phyloP scores from a whole-genome alignment of 345 rosid species.

The Orychophragmus violaceus region DNA sequence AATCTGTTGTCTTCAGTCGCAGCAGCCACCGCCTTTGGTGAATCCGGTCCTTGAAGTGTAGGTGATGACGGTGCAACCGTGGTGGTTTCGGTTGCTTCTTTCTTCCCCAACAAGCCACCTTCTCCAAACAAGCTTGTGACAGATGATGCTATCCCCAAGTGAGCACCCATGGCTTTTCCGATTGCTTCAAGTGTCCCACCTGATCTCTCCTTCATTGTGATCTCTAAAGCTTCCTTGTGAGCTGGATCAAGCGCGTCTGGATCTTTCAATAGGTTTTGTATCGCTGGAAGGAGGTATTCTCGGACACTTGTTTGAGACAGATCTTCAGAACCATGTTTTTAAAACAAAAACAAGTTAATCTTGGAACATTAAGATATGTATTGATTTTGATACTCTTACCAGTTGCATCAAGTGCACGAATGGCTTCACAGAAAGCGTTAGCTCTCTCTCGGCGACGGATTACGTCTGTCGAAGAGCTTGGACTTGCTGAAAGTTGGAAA shows the following conservation, averaged over 20 bases:
- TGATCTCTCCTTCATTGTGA: slow-evolving; percentile 80
- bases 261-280: slow-evolving; percentile 82
- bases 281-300: slow-evolving; percentile 72
- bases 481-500: slow-evolving; percentile 62
- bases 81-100: slow-evolving; percentile 46
- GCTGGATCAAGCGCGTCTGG: slow-evolving; percentile 87
- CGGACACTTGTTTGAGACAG: slow-evolving; percentile 59
- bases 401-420: slow-evolving; percentile 95
- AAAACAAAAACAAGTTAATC: neutral
- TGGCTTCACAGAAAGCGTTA: slow-evolving; percentile 82
- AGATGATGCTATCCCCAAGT: slow-evolving; percentile 86
- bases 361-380: neutral
- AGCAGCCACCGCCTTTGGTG: slow-evolving; percentile 38
- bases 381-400: slow-evolving; percentile 40
- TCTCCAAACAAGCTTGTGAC: slow-evolving; percentile 88
- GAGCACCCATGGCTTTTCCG: slow-evolving; percentile 92
- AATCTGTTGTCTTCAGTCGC: slow-evolving; percentile 78
- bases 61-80: slow-evolving; percentile 29
- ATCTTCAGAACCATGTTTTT: slow-evolving; percentile 40
- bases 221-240: slow-evolving; percentile 93
- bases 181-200: slow-evolving; percentile 78
- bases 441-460: slow-evolving; percentile 76
- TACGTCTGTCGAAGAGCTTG: slow-evolving; percentile 58
- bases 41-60: slow-evolving; percentile 37
- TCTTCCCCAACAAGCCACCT: slow-evolving; percentile 73